phyloP scores from a whole-genome alignment of 305 asterid species.

The Solanum hybrid region DNA sequence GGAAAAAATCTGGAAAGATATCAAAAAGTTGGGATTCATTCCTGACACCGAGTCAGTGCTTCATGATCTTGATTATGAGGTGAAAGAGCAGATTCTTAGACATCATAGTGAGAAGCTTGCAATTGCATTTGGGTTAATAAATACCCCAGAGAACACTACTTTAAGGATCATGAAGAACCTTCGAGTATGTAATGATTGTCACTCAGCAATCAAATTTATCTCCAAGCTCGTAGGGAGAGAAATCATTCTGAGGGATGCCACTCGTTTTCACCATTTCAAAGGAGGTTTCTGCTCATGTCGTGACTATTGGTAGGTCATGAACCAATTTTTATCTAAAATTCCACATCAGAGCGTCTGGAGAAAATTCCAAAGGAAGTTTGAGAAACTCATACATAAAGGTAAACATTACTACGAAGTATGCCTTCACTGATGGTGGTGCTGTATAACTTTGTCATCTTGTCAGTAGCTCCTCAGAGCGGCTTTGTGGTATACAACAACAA shows the following conservation, averaged over 20 bases:
- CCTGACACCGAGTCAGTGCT: conserved; percentile 66
- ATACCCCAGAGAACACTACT: conserved; percentile 50
- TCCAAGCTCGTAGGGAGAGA: conserved; percentile 60
- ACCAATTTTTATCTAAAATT: background rate
- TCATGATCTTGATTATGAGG: conserved; percentile 67
- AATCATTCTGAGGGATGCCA: conserved; percentile 66
- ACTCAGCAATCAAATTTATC: conserved; percentile 67
- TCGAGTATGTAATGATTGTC: conserved; percentile 88
- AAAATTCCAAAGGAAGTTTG: background rate
- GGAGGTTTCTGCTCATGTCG: conserved; percentile 65
- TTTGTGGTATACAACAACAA: background rate
- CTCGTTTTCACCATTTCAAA: conserved; percentile 86
- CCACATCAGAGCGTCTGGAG: background rate
- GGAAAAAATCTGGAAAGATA: conserved; percentile 64
- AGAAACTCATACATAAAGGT: background rate
- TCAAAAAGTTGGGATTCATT: conserved; percentile 66
- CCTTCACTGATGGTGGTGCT: background rate
- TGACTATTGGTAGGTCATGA: conserved; percentile 58
- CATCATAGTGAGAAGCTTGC: conserved; percentile 91
- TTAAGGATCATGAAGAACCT: conserved; percentile 85
- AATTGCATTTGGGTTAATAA: conserved; percentile 64
- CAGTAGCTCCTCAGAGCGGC: background rate
- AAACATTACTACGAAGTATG: background rate
- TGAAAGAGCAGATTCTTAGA: conserved; percentile 69
- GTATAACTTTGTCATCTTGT: background rate